Conservation (phyloP, 1,139 yeast species). For the Sugiyamaella sp. region DNA sequence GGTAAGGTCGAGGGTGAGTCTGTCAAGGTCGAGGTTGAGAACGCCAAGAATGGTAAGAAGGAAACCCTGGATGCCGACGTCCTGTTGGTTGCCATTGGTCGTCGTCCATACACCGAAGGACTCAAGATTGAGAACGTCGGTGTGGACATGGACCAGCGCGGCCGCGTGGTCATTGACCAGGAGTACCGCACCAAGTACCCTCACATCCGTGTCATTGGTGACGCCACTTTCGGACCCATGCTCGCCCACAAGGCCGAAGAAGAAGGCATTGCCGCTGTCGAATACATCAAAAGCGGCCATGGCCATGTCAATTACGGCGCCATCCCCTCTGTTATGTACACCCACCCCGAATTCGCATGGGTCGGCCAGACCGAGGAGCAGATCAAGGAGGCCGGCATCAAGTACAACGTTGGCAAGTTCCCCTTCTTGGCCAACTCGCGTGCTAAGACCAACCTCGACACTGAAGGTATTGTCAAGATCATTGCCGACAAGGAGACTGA, state of each 20-base stretch:
- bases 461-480: conserved; percentile 97
- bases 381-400: conserved; percentile 89
- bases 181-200: conserved; percentile 90
- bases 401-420: conserved; percentile 95
- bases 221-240: conserved; percentile 98
- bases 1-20: conserved; percentile 93
- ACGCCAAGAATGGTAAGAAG: conserved; percentile 81
- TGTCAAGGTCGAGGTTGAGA: conserved; percentile 87
- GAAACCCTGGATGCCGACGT: conserved; percentile 88
- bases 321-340: conserved; percentile 98
- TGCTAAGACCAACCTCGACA: conserved; percentile 96
- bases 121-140: conserved; percentile 88
- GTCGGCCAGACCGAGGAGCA: conserved; percentile 97
- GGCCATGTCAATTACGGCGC: conserved; percentile 98
- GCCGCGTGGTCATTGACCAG: conserved; percentile 91
- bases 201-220: conserved; percentile 97
- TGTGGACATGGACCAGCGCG: conserved; percentile 85
- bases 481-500: conserved; percentile 97
- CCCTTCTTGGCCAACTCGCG: conserved; percentile 99
- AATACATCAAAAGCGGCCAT: conserved; percentile 87
- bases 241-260: conserved; percentile 99
- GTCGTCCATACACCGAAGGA: conserved; percentile 96
- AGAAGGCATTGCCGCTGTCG: conserved; percentile 99
- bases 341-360: conserved; percentile 99
- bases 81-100: conserved; percentile 94